These are phyloP conservation scores for Saccharum hybrid DNA, from an alignment of 202 grass and related monocot species.

Conservation along the genomic window DNA sequence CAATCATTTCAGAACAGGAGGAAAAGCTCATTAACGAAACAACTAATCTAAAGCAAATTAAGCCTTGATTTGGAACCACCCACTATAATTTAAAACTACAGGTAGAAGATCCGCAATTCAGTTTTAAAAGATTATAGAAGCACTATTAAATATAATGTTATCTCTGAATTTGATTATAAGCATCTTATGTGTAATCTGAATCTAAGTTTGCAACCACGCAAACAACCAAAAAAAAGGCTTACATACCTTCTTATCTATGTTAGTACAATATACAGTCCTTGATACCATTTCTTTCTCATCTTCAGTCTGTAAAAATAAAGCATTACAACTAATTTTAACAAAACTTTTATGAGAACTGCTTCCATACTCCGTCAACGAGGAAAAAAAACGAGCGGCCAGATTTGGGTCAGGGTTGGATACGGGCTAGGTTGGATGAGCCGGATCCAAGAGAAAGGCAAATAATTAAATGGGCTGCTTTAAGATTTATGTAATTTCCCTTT, in stretches of 20 bases:
- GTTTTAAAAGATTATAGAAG: neutral
- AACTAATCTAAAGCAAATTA: neutral
- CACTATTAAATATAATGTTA: neutral
- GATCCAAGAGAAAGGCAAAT: no score
- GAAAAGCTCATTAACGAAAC: neutral
- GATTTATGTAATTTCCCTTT: neutral
- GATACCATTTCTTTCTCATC: constrained; percentile 97
- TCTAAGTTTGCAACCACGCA: neutral
- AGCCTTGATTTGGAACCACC: neutral
- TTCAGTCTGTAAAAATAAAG: constrained; percentile 58
- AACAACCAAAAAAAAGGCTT: neutral
- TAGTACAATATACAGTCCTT: constrained; percentile 98
- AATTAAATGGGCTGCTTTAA: neutral
- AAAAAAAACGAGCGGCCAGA: no score
- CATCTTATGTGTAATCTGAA: constrained; percentile 8
- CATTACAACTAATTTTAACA: constrained; percentile 18
- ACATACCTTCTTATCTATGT: constrained; percentile 95
- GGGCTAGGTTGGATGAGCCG: no score
- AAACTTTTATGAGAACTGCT: constrained; percentile 1
- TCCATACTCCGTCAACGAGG: neutral
- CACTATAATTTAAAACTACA: neutral
- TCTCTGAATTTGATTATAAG: neutral
- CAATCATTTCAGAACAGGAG: neutral
- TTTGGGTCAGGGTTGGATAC: no score
- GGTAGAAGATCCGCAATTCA: neutral